A percentile compares a stretch with the other conserved stretches of the same genome.
Evolutionary conservation across 441 rosid genomes (phyloP).

Genomic region (Macaranga tanarius): DNA sequence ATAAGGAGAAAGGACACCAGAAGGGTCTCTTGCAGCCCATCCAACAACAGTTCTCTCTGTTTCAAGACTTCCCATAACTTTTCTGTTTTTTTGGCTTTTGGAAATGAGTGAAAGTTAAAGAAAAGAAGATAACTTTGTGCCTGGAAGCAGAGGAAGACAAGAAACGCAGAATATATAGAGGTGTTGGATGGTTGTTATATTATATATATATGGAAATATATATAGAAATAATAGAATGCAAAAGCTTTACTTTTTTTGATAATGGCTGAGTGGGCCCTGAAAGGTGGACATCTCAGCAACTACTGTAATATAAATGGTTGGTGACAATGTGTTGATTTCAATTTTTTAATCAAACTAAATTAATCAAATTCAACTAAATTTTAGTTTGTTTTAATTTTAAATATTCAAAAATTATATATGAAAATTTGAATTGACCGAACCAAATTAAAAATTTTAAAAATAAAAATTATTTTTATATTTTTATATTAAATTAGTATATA

Average conservation of each 20-base stretch:
- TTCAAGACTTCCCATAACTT: slow-evolving; percentile 56
- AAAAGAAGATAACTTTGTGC: neutral
- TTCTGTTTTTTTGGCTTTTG: neutral
- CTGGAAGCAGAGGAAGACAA: neutral
- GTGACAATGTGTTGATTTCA: neutral
- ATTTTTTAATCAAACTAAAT: no score
- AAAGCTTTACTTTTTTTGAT: neutral
- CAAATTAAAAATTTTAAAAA: no score
- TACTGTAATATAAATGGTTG: neutral
- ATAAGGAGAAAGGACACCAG: slow-evolving; percentile 73
- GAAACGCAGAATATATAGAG: neutral
- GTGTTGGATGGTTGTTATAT: no score
- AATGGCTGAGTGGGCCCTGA: no score
- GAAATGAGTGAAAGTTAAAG: no score
- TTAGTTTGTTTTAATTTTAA: no score
- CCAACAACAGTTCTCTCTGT: slow-evolving; percentile 56
- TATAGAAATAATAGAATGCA: neutral
- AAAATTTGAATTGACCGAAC: no score
- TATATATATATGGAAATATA: no score
- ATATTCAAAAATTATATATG: no score
- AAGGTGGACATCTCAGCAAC: neutral
- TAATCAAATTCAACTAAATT: no score
- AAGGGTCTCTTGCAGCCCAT: slow-evolving; percentile 84
- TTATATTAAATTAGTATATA: no score
- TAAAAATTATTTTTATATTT: no score